Evolutionary conservation across 2,329 filamentous ascomycete genomes (phyloP), one percentile per base, ranked within the genome.

Genomic region (Penicillium hesseltinei): DNA sequence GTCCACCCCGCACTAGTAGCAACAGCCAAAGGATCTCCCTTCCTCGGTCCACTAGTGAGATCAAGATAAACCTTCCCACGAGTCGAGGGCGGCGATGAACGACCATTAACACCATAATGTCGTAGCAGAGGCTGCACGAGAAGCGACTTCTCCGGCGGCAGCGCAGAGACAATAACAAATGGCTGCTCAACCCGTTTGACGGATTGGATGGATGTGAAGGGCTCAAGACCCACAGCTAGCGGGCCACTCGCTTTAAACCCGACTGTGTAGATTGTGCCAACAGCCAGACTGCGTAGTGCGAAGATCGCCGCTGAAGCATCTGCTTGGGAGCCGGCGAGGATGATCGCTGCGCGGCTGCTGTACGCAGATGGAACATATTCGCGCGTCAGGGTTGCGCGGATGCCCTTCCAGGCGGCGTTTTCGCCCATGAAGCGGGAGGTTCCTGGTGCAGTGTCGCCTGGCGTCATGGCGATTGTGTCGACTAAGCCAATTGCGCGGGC

Each of bases 311-410:
- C 87, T 2, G 90, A 88, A 5, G 91, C 91, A 64, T 93, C 89
- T 55, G 90, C 86, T 42, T 89, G 84, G 0, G 84, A 85, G 19
- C 84, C 87, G 9, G 89, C 89, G 11, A 95, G 77, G 15, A 95
- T 83, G 44, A 95, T 84, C 2, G 90, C 90, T 4, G 89, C 85
- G 47, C 90, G 85, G 42, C 86, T 87, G 62, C 84, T 84, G 72
- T 93, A 95, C 1, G 91, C 90, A 5, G 89, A 92, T 0, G 91
- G 90, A 0, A 92, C 89, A 64, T 92, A 87, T 66, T 95, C 90
- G 23, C 89, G 84, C 4, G 88, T 94, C 57, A 95, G 78, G 0
- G 90, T 92, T 51, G 89, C 88, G 47, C 91, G 81, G 56, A 95
- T 93, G 1, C 90, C 91, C 72, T 91, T 91, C 90, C 91, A 94